These are phyloP conservation scores for Thielaviopsis punctulata DNA, from an alignment of 2,329 filamentous ascomycete genomes.

Conservation along the genomic window DNA sequence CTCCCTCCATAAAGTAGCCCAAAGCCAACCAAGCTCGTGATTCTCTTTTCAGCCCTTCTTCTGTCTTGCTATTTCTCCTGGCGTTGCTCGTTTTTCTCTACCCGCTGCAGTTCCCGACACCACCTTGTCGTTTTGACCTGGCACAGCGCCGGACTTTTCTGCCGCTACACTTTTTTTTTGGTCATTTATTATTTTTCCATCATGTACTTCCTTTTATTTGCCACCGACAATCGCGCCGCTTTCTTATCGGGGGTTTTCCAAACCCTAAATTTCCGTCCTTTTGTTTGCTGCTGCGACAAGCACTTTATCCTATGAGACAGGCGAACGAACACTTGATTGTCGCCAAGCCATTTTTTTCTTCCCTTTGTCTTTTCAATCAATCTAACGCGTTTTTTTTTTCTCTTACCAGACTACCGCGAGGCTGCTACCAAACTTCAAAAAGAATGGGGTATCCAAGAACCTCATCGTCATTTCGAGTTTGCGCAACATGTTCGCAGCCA, in stretches of 20 bases:
- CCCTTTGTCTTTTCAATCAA: background rate
- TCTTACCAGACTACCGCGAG: constrained; percentile 53
- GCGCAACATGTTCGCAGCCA: constrained; percentile 48
- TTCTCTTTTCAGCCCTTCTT: constrained; percentile 1
- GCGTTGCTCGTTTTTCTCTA: background rate
- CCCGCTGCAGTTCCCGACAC: background rate
- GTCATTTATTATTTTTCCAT: background rate
- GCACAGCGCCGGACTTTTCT: background rate
- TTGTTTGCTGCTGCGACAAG: background rate
- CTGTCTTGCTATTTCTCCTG: background rate
- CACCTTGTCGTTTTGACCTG: background rate
- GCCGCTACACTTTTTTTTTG: background rate
- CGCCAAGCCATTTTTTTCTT: background rate
- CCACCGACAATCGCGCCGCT: background rate
- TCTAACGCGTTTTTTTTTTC: constrained; percentile 1
- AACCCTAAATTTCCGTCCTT: background rate
- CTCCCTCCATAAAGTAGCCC: constrained; percentile 14
- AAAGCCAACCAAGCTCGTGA: constrained; percentile 11
- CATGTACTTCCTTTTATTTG: background rate
- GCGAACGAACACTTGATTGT: too few species aligned
- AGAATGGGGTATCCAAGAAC: constrained; percentile 47
- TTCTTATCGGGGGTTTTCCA: background rate
- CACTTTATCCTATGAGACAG: background rate
- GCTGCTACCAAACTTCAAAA: constrained; percentile 51
- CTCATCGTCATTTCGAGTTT: constrained; percentile 45